phyloP scores from a whole-genome alignment of 2,329 filamentous ascomycete genomes.

The Aspergillus hortae region DNA sequence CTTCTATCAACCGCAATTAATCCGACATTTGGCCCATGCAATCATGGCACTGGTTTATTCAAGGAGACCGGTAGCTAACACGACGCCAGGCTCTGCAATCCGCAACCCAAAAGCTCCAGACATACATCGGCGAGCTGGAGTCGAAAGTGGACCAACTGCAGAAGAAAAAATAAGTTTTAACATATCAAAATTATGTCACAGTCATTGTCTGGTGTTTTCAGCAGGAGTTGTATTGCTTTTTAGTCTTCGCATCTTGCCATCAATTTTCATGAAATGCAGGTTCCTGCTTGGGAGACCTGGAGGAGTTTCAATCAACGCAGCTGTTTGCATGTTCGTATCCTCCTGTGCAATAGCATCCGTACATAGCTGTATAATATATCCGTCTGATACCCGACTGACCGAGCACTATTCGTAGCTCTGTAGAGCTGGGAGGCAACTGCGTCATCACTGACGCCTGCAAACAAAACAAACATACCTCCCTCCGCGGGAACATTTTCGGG shows the following conservation, averaged over 20 bases:
- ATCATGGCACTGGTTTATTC: neutral
- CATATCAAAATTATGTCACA: neutral
- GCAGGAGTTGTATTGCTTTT: constrained; percentile 6
- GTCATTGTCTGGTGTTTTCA: neutral
- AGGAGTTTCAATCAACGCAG: too few relatives aligned
- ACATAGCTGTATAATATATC: neutral
- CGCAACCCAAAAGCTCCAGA: constrained; percentile 80
- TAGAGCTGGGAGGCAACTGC: neutral
- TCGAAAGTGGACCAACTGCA: constrained; percentile 67
- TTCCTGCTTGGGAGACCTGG: neutral
- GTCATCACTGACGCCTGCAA: constrained; percentile 12
- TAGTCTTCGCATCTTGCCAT: constrained; percentile 3
- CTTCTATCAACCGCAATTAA: neutral
- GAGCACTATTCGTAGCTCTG: too few relatives aligned
- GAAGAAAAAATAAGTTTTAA: constrained; percentile 58
- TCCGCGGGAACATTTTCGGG: neutral
- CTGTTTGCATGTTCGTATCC: neutral
- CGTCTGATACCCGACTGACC: neutral
- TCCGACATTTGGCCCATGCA: neutral
- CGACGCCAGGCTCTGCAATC: constrained; percentile 72
- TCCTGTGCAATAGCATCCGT: neutral
- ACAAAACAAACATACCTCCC: constrained; percentile 15
- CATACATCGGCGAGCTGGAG: constrained; percentile 78
- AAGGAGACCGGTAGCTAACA: neutral
- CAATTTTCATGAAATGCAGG: neutral